phyloP scores from a whole-genome alignment of 208 protist genomes.

The Wallacemonas sp. region DNA sequence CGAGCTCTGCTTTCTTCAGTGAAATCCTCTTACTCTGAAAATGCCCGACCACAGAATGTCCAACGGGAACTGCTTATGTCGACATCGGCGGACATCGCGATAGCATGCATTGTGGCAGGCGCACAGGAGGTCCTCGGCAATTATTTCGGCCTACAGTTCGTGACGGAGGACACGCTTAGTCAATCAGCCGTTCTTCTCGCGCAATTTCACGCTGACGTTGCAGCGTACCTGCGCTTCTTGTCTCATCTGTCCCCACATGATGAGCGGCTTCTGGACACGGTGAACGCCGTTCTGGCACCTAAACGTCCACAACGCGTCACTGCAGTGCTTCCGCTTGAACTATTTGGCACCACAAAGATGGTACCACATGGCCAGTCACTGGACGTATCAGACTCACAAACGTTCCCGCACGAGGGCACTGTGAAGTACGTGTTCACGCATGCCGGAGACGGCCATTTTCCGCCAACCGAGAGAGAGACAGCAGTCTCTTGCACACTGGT shows the following conservation, averaged over 20 bases:
- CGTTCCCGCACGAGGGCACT: too few relatives aligned
- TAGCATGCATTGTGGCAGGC: background rate
- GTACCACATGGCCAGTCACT: too few relatives aligned
- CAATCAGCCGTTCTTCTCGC: background rate
- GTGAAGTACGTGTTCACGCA: too few relatives aligned
- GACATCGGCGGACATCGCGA: background rate
- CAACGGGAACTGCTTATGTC: background rate
- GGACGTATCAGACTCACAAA: too few relatives aligned
- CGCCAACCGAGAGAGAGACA: too few relatives aligned
- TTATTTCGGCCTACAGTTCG: background rate
- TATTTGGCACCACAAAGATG: too few relatives aligned
- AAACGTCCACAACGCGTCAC: background rate
- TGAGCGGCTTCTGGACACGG: background rate
- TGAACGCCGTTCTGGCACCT: background rate
- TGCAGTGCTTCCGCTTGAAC: background rate
- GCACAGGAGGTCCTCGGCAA: background rate
- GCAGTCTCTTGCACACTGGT: too few relatives aligned
- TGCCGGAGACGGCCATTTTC: too few relatives aligned
- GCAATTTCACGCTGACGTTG: slow-evolving; percentile 18
- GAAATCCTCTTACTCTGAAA: background rate
- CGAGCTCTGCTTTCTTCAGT: background rate
- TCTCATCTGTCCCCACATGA: background rate
- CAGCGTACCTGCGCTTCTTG: slow-evolving; percentile 9
- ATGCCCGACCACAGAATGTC: background rate
- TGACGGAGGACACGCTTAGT: background rate